Evolutionary conservation across 108 stramenopile genomes (phyloP).

Genomic region (Pseudonitzschia multiseries): DNA sequence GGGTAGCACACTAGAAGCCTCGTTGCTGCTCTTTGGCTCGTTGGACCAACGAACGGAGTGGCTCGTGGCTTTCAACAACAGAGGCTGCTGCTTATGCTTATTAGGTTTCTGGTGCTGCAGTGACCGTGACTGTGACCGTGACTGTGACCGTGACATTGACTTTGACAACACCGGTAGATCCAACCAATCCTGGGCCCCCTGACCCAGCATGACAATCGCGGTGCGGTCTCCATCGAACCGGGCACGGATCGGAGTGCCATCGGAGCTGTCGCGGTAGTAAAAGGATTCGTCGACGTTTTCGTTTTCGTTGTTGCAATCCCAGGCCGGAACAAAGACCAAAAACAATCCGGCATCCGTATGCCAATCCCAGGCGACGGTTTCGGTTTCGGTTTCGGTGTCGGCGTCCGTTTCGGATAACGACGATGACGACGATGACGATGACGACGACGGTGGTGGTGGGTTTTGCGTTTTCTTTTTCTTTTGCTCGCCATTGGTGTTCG

Average conservation of each 20-base stretch:
- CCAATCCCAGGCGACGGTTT: conserved; percentile 41
- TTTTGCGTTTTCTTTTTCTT: too few relatives aligned
- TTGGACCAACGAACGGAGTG: conserved; percentile 52
- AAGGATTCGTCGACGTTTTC: conserved; percentile 41
- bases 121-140: too few relatives aligned
- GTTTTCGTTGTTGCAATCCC: conserved; percentile 36
- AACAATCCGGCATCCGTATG: conserved; percentile 85
- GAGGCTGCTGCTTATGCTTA: too few relatives aligned
- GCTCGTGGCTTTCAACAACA: conserved; percentile 62
- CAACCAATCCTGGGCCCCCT: conserved; percentile 73
- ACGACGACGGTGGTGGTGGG: too few relatives aligned
- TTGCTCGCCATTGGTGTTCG: too few relatives aligned
- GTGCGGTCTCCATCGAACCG: conserved; percentile 53
- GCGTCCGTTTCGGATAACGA: too few relatives aligned
- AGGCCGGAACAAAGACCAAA: conserved; percentile 71
- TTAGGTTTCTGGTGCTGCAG: too few relatives aligned
- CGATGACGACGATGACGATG: too few relatives aligned
- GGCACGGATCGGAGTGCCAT: conserved; percentile 26
- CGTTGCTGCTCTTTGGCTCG: too few relatives aligned
- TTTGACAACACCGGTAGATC: conserved; percentile 11
- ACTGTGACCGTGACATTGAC: too few relatives aligned
- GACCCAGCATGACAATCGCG: conserved; percentile 62
- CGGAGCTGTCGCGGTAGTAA: conserved; percentile 23
- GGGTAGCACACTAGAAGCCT: too few relatives aligned
- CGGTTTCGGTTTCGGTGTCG: not conserved